These are phyloP conservation scores for Eutrema japonicum DNA, from an alignment of 345 rosid species.

Conservation along the genomic window DNA sequence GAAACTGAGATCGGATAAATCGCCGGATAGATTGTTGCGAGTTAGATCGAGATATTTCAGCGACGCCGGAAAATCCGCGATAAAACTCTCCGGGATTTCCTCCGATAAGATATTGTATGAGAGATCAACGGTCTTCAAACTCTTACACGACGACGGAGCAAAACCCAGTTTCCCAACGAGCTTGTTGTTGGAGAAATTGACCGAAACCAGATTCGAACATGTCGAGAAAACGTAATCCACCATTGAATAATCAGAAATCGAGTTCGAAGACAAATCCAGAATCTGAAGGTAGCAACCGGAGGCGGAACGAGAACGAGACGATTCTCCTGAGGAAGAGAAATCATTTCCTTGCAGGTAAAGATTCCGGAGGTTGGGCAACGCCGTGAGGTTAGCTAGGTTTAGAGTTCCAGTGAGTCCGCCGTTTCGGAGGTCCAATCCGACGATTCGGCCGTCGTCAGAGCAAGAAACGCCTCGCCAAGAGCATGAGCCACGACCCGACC, in stretches of 20 bases:
- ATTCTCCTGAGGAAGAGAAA: constrained; percentile 58
- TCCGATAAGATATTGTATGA: constrained; percentile 71
- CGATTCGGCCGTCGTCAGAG: constrained; percentile 54
- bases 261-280: constrained; percentile 74
- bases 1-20: constrained; percentile 57
- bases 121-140: constrained; percentile 66
- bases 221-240: constrained; percentile 53
- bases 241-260: constrained; percentile 53
- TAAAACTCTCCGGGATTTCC: constrained; percentile 53
- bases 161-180: constrained; percentile 53
- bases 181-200: constrained; percentile 70
- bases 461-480: constrained; percentile 80
- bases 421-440: constrained; percentile 58
- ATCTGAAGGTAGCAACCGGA: constrained; percentile 53
- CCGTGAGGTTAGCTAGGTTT: constrained; percentile 56
- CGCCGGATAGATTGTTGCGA: constrained; percentile 73
- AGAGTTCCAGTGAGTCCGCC: constrained; percentile 59
- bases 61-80: constrained; percentile 51
- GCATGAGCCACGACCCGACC: constrained; percentile 50
- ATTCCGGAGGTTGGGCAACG: constrained; percentile 57
- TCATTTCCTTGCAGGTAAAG: constrained; percentile 58
- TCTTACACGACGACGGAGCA: constrained; percentile 52
- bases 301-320: constrained; percentile 43
- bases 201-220: constrained; percentile 68
- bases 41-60: constrained; percentile 70